Conservation (phyloP, 441 rosid species). For the Metrosideros polymorpha region DNA sequence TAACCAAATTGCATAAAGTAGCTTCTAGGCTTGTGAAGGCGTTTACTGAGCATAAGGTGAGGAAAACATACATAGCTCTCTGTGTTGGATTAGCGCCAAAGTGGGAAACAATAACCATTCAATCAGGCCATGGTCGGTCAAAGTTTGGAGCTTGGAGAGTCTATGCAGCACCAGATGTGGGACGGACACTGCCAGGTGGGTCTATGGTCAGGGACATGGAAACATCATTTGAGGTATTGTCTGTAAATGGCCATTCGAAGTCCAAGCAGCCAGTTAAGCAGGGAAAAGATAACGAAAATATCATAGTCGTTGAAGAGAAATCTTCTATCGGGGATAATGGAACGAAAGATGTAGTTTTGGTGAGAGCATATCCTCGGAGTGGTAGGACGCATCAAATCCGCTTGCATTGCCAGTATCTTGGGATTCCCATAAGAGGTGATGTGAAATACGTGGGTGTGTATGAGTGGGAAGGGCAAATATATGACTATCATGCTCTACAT, state of each 20-base stretch:
- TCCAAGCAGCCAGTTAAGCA: slow-evolving; percentile 13
- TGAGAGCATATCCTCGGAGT: slow-evolving; percentile 70
- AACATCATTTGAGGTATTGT: slow-evolving; percentile 62
- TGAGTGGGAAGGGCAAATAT: slow-evolving; percentile 53
- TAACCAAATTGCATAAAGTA: slow-evolving; percentile 77
- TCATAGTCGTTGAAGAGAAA: slow-evolving; percentile 39
- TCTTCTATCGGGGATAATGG: slow-evolving; percentile 12
- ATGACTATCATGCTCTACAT: slow-evolving; percentile 67
- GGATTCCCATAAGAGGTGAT: slow-evolving; percentile 79
- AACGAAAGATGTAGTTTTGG: slow-evolving; percentile 45
- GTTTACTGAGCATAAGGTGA: slow-evolving; percentile 64
- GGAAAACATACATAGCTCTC: slow-evolving; percentile 68
- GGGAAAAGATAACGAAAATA: slow-evolving; percentile 7
- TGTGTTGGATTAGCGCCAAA: slow-evolving; percentile 58
- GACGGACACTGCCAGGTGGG: slow-evolving; percentile 71
- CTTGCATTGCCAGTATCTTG: slow-evolving; percentile 84
- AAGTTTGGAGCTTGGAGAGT: slow-evolving; percentile 92
- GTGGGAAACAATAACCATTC: slow-evolving; percentile 52
- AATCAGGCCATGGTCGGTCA: slow-evolving; percentile 92
- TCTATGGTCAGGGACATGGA: slow-evolving; percentile 77
- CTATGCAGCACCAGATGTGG: slow-evolving; percentile 65
- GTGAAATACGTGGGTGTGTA: slow-evolving; percentile 77
- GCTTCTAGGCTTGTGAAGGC: slow-evolving; percentile 84
- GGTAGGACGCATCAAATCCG: slow-evolving; percentile 97
- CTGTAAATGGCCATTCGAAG: slow-evolving; percentile 31